phyloP scores from a whole-genome alignment of 2,329 filamentous ascomycete genomes.

The Leptosphaerulina australis region DNA sequence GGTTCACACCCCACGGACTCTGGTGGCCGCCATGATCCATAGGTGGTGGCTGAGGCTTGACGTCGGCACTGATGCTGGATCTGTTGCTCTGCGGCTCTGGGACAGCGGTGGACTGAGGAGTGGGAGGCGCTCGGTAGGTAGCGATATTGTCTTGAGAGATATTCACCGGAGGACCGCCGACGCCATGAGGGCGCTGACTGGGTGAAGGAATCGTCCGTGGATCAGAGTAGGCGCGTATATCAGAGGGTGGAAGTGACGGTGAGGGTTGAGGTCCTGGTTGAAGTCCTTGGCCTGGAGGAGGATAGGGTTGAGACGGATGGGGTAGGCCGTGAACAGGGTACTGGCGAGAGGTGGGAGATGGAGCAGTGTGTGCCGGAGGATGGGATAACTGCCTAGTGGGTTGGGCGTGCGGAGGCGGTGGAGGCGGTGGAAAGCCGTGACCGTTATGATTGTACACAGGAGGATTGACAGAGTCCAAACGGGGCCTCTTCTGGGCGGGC shows the following conservation, averaged over 20 bases:
- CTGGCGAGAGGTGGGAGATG: constrained; percentile 36
- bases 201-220: constrained; percentile 44
- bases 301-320: constrained; percentile 32
- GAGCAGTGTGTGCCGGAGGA: constrained; percentile 38
- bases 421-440: constrained; percentile 42
- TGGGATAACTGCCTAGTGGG: constrained; percentile 38
- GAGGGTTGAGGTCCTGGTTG: constrained; percentile 37
- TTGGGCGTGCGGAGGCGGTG: constrained; percentile 38
- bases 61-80: constrained; percentile 36
- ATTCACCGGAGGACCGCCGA: constrained; percentile 37
- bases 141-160: constrained; percentile 45
- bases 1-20: constrained; percentile 40
- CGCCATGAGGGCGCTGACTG: constrained; percentile 45
- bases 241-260: constrained; percentile 42
- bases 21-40: constrained; percentile 48
- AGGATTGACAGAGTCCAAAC: constrained; percentile 47
- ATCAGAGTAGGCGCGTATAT: constrained; percentile 43
- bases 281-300: constrained; percentile 26
- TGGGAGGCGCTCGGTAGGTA: constrained; percentile 41
- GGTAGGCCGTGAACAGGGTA: constrained; percentile 37
- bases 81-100: constrained; percentile 34
- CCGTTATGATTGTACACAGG: constrained; percentile 41
- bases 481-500: constrained; percentile 47
- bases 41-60: constrained; percentile 36
- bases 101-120: constrained; percentile 33